Conservation (phyloP, 805 yeast genomes). For the Suhomyces sp. region DNA sequence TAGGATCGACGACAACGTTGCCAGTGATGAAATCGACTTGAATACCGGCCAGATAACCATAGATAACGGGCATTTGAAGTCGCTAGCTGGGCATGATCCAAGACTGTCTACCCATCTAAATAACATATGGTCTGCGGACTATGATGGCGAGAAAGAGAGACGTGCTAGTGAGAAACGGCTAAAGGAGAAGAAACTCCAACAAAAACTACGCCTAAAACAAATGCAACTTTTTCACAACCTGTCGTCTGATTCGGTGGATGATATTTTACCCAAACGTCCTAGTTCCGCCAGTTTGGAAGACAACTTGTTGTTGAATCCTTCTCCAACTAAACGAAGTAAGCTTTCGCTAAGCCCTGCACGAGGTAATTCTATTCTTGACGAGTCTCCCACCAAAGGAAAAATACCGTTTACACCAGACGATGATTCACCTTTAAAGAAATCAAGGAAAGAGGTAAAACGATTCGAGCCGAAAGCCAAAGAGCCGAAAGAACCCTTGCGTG, state of each 20-base stretch:
- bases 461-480: neutral
- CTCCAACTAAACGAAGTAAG: slow-evolving; percentile 5
- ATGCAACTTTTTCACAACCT: slow-evolving; percentile 2
- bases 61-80: slow-evolving; percentile 68
- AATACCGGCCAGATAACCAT: slow-evolving; percentile 58
- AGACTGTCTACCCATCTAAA: neutral
- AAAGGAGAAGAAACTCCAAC: slow-evolving; percentile 6
- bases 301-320: slow-evolving; percentile 1
- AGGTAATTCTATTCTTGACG: neutral
- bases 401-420: neutral
- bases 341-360: neutral
- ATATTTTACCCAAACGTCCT: neutral
- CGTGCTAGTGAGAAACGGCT: slow-evolving; percentile 7
- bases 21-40: slow-evolving; percentile 66
- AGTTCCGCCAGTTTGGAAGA: neutral
- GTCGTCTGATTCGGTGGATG: slow-evolving; percentile 1
- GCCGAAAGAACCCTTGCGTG: neutral
- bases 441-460: neutral
- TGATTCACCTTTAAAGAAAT: neutral
- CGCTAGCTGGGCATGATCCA: slow-evolving; percentile 30
- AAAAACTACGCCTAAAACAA: slow-evolving; percentile 17
- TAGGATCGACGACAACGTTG: slow-evolving; percentile 43
- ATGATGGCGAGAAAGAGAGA: slow-evolving; percentile 25
- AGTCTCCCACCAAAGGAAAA: slow-evolving; percentile 2
- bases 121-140: slow-evolving; percentile 38